A percentile compares a stretch with the other conserved stretches of the same genome.
These are phyloP conservation scores for Pichia sorboxylosa DNA, from an alignment of 1,139 yeast genomes.

Conservation along the genomic window DNA sequence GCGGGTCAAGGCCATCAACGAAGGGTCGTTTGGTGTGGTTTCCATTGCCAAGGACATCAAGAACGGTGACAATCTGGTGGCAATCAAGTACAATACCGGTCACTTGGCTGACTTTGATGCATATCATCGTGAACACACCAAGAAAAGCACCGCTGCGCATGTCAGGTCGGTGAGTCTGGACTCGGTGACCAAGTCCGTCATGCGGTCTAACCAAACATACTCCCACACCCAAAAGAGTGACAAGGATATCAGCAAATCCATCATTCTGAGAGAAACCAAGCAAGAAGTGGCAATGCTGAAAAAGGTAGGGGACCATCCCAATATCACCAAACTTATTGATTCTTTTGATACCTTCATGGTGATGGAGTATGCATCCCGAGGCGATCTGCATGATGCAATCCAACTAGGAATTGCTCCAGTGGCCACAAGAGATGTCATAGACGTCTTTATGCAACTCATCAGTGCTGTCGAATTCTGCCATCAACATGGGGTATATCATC, in stretches of 20 bases:
- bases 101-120: constrained; percentile 20
- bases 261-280: constrained; percentile 44
- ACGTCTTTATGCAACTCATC: constrained; percentile 64
- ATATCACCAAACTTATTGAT: constrained; percentile 60
- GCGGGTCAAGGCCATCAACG: constrained; percentile 69
- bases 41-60: constrained; percentile 68
- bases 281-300: constrained; percentile 71
- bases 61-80: constrained; percentile 47
- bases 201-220: constrained; percentile 9
- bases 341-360: constrained; percentile 72
- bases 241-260: constrained; percentile 16
- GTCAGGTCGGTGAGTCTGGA: constrained; percentile 11
- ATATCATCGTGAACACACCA: constrained; percentile 17
- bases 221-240: constrained; percentile 14
- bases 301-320: constrained; percentile 52
- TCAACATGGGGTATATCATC: constrained; percentile 59
- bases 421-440: constrained; percentile 62
- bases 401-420: constrained; percentile 72
- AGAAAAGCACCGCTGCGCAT: constrained; percentile 5
- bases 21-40: constrained; percentile 90
- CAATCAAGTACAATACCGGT: constrained; percentile 67
- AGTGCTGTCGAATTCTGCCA: constrained; percentile 76
- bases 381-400: constrained; percentile 90
- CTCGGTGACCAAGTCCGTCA: constrained; percentile 11
- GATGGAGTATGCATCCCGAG: constrained; percentile 80